Conservation (phyloP, 768 basidiomycete genomes). For the Kwoniella mangroviensis region DNA sequence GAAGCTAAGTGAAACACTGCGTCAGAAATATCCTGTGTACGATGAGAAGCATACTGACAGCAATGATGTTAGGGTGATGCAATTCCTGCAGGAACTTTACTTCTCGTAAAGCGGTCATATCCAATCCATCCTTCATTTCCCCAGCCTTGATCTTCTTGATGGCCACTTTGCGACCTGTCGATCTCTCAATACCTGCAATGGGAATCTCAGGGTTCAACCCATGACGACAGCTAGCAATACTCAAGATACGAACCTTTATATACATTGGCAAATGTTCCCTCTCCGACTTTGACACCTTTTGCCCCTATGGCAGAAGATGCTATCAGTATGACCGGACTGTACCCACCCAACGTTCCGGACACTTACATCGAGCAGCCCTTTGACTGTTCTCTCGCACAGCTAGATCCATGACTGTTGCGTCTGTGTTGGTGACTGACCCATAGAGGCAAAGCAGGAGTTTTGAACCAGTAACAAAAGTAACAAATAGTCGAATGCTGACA, state of each 20-base stretch:
- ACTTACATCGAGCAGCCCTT: slow-evolving; percentile 35
- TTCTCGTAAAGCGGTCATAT: slow-evolving; percentile 98
- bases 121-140: slow-evolving; percentile 94
- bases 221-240: neutral
- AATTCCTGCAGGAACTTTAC: slow-evolving; percentile 96
- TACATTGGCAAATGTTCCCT: slow-evolving; percentile 93
- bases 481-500: too few relatives aligned
- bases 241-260: slow-evolving; percentile 70
- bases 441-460: too few relatives aligned
- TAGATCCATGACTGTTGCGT: slow-evolving; percentile 27
- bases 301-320: slow-evolving; percentile 36
- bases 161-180: slow-evolving; percentile 65
- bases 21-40: neutral
- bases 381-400: slow-evolving; percentile 33
- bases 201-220: neutral
- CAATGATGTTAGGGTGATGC: slow-evolving; percentile 91
- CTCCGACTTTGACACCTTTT: slow-evolving; percentile 62
- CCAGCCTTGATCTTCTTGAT: slow-evolving; percentile 99
- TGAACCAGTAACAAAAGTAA: too few relatives aligned
- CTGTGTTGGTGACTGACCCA: too few relatives aligned
- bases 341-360: neutral
- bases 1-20: slow-evolving; percentile 64
- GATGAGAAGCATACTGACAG: slow-evolving; percentile 62
- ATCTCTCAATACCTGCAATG: slow-evolving; percentile 35
- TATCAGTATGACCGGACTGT: neutral